Evolutionary conservation across 805 yeast genomes (phyloP), one percentile per base, ranked within the genome.

Genomic region (Blastobotrys mokoenaii): DNA sequence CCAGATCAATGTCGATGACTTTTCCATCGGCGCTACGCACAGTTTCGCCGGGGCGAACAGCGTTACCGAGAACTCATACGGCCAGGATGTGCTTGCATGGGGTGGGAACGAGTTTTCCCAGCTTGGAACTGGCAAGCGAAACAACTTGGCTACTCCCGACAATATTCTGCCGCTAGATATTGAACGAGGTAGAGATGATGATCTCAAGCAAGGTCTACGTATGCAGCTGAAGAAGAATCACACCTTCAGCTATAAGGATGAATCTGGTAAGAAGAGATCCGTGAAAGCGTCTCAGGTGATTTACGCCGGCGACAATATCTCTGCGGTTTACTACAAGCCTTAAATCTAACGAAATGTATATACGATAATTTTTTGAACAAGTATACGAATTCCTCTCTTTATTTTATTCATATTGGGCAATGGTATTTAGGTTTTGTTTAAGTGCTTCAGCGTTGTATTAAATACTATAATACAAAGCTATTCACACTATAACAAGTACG

Each of bases 91-190:
- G 16, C 60, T 82, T 33, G 74, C 68, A 3, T 87, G 95, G 87
- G 98, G 98, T 18, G 82, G 79, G 38, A 90, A 89, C 62, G 83
- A 79, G 56, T 69, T 52, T 54, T 95, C 90, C 18, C 96, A 90
- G 65, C 70, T 85, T 38, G 96, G 95, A 10, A 85, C 80, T 57
- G 95, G 96, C 25, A 83, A 82, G 56, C 69, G 73, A 36, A 73
- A 74, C 48, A 82, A 82, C 58, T 61, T 71, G 5, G 22, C 51
- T 22, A 36, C 40, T 11, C 51, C 57, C 1, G 15, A 17, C 36
- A 51, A 49, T 38, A 43, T 43, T 10, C 49, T 45, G 20, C 41
- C 45, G 9, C 25, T 50, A 27, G 47, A 46, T 40, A 33, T 18
- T 16, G n/a, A 12, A 20, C 27, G 41, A 8, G 35, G 35, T 7